These are phyloP conservation scores for Xanthoconium purpureum DNA, from an alignment of 768 basidiomycete genomes.

Conservation along the genomic window DNA sequence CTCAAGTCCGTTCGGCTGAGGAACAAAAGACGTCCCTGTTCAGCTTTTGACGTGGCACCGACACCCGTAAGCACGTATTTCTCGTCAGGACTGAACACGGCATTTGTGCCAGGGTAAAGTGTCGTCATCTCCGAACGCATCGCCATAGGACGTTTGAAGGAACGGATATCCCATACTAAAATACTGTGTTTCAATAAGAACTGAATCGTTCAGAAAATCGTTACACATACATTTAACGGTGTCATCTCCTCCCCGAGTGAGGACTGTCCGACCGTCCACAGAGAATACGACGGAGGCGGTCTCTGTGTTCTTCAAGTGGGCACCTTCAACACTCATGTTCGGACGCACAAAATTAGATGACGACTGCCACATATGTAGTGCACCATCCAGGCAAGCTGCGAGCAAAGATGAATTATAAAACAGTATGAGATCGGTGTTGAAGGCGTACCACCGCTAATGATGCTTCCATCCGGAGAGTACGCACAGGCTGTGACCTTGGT, in stretches of 20 bases:
- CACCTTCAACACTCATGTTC: constrained; percentile 79
- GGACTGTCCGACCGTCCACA: constrained; percentile 78
- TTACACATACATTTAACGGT: constrained; percentile 87
- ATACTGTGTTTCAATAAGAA: constrained; percentile 1
- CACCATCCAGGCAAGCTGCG: constrained; percentile 85
- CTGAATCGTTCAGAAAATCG: not conserved
- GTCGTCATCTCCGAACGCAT: constrained; percentile 63
- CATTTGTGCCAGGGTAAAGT: constrained; percentile 89
- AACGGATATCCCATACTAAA: constrained; percentile 90
- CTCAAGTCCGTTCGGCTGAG: constrained; percentile 68
- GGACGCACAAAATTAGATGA: constrained; percentile 92
- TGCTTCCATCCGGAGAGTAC: constrained; percentile 86
- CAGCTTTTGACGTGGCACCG: constrained; percentile 63
- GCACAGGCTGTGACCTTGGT: constrained; percentile 87
- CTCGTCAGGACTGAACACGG: constrained; percentile 93
- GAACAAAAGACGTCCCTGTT: constrained; percentile 69
- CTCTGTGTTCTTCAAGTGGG: constrained; percentile 83
- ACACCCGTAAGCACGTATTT: constrained; percentile 84
- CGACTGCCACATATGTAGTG: constrained; percentile 90
- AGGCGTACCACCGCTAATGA: constrained; percentile 80
- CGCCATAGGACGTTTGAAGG: constrained; percentile 85
- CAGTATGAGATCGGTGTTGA: constrained; percentile 9
- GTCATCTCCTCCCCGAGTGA: constrained; percentile 91
- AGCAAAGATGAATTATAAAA: constrained; percentile 1
- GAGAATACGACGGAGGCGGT: constrained; percentile 87